Evolutionary conservation across 169 alveolate genomes (phyloP), one percentile per base, ranked within the genome.

Genomic region (Theileria parva): DNA sequence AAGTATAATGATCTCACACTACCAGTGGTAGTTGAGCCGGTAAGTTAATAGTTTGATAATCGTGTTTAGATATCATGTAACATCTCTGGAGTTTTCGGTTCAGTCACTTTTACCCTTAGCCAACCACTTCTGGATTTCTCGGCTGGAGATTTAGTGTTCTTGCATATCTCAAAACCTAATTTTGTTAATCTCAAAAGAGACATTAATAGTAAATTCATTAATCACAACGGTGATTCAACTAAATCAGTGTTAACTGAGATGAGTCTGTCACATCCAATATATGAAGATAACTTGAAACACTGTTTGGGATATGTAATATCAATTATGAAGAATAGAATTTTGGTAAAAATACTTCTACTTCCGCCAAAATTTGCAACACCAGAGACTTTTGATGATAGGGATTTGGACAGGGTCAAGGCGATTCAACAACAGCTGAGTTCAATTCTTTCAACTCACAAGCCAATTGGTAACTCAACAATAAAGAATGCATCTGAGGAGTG

Each of bases 321-420:
- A 19, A 76, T 60, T 0, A 19, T 63, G 66, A 76, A 57, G 25
- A 23, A 68, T 28, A 5, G 59, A 11, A 63, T 73, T 9, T 39
- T 37, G 30, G 44, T 85, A n/a, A 23, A 60, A 57, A 32, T 85
- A 28, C 66, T 85, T 12, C 37, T 79, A 3, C 19, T 48, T 21
- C 91, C 91, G 19, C 87, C 91, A 21, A 72, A 27, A 4, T 85
- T 68, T 19, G 76, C 75, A 27, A 57, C 55, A 15, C 59, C 61
- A 12, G 79, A 70, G 11, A 78, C 83, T 72, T 85, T 71, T 59
- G 80, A 72, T 32, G 70, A 70, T 23, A 23, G 87, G 8, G 79
- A 78, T 32, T 13, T 85, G 19, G 88, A 77, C 6, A 37, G 91
- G 19, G 27, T 85, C 61, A 73, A 68, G 53, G 34, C 84, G 8